Conservation (phyloP, 257 asterid species). For the Solanum dulcamara region DNA sequence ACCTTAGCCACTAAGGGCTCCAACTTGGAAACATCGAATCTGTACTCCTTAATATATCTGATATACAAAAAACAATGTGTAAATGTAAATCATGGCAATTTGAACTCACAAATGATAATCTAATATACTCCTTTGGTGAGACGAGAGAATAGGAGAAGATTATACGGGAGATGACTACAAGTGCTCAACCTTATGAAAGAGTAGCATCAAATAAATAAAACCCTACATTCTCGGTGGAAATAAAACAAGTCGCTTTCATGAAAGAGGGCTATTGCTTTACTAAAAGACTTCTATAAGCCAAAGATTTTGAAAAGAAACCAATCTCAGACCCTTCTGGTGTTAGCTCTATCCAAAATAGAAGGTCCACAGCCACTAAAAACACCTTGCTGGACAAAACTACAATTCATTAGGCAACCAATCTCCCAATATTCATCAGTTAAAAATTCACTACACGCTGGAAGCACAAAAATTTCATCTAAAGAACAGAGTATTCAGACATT, state of each 20-base stretch:
- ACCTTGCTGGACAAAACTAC: neutral
- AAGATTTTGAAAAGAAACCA: neutral
- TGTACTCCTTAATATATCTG: conserved; percentile 75
- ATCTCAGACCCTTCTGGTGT: neutral
- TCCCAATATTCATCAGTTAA: neutral
- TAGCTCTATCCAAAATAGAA: neutral
- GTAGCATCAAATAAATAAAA: neutral
- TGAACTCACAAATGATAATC: neutral
- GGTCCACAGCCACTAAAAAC: neutral
- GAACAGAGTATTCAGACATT: neutral
- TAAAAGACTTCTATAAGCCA: neutral
- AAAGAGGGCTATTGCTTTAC: neutral
- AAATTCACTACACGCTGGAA: neutral
- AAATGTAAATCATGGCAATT: neutral
- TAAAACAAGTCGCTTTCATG: neutral
- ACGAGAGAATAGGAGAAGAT: neutral
- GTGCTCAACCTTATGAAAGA: neutral
- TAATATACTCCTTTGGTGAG: neutral
- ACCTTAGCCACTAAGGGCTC: conserved; percentile 32
- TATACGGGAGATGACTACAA: neutral
- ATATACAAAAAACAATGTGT: neutral
- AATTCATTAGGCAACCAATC: neutral
- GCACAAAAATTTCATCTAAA: neutral
- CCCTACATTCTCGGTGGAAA: neutral
- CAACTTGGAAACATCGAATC: conserved; percentile 78